phyloP scores from a whole-genome alignment of 441 rosid genomes.

The Arabidopsis lyrata region DNA sequence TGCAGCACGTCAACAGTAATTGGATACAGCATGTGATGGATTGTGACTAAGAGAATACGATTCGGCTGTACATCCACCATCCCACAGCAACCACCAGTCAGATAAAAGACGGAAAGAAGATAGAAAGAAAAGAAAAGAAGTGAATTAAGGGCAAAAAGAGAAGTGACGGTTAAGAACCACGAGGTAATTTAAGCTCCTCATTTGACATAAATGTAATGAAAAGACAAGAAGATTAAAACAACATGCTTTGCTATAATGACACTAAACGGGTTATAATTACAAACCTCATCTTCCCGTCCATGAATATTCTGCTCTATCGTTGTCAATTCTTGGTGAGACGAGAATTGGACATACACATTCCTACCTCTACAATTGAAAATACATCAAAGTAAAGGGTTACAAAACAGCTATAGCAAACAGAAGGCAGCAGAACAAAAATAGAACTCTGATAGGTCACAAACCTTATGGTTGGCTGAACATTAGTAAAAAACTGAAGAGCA shows the following conservation, averaged over 20 bases:
- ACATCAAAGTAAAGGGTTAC: no score
- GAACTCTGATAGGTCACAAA: conserved; percentile 25
- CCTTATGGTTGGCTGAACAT: conserved; percentile 93
- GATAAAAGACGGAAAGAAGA: conserved; percentile 62
- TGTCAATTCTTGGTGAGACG: conserved; percentile 97
- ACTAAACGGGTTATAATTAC: conserved; percentile 33
- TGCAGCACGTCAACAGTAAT: conserved; percentile 99
- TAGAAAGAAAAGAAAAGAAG: conserved; percentile 54
- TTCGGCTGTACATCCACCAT: conserved; percentile 82
- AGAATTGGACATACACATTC: conserved; percentile 95
- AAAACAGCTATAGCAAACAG: not conserved
- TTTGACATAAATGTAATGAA: not conserved
- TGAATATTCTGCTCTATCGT: conserved; percentile 94
- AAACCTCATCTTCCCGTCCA: conserved; percentile 96
- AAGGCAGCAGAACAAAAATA: not conserved
- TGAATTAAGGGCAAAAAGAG: conserved; percentile 49
- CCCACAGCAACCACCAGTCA: conserved; percentile 65
- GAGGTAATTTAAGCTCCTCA: not conserved
- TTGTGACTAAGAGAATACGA: conserved; percentile 95
- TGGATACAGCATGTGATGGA: conserved; percentile 99
- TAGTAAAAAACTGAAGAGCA: conserved; percentile 86
- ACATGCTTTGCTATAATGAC: not conserved
- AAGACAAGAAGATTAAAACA: conserved; percentile 7
- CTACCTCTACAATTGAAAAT: conserved; percentile 68
- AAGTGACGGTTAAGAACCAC: conserved; percentile 37